These are phyloP conservation scores for Floccularia luteovirens DNA, from an alignment of 768 basidiomycete species.

Conservation along the genomic window DNA sequence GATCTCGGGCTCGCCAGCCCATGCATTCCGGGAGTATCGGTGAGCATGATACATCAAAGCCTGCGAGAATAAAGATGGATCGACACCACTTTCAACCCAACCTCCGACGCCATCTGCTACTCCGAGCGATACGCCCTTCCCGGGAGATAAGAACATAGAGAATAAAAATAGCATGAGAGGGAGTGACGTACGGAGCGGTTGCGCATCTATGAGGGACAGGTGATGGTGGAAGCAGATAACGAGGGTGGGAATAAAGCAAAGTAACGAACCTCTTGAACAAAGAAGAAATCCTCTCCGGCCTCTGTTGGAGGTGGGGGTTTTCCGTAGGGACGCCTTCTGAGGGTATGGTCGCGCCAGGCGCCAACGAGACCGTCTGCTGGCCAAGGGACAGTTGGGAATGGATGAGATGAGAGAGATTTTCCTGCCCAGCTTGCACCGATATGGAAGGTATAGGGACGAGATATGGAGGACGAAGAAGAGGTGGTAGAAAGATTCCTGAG, in stretches of 20 bases:
- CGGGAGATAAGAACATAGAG: conserved; percentile 16
- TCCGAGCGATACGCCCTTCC: conserved; percentile 70
- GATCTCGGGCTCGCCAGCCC: conserved; percentile 80
- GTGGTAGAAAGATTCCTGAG: conserved; percentile 4
- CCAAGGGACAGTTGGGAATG: conserved; percentile 40
- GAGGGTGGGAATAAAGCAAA: neutral
- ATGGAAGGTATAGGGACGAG: conserved; percentile 60
- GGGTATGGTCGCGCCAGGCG: conserved; percentile 60
- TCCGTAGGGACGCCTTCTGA: conserved; percentile 34
- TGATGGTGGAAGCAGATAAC: neutral
- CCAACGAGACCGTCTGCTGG: conserved; percentile 50
- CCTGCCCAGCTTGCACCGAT: conserved; percentile 74
- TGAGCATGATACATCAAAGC: conserved; percentile 85
- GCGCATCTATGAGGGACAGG: conserved; percentile 48
- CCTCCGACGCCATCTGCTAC: conserved; percentile 93
- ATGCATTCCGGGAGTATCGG: conserved; percentile 61
- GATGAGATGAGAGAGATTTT: conserved; percentile 44
- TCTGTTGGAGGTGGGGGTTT: conserved; percentile 29
- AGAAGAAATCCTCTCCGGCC: conserved; percentile 44
- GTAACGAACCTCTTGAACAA: conserved; percentile 58
- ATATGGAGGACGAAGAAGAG: conserved; percentile 5
- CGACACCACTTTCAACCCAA: conserved; percentile 78
- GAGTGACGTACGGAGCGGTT: conserved; percentile 62
- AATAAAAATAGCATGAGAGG: conserved; percentile 16
- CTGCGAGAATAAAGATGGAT: conserved; percentile 88